Conservation (phyloP, 2,329 filamentous ascomycete genomes). For the Curvularia eragrostidis region DNA sequence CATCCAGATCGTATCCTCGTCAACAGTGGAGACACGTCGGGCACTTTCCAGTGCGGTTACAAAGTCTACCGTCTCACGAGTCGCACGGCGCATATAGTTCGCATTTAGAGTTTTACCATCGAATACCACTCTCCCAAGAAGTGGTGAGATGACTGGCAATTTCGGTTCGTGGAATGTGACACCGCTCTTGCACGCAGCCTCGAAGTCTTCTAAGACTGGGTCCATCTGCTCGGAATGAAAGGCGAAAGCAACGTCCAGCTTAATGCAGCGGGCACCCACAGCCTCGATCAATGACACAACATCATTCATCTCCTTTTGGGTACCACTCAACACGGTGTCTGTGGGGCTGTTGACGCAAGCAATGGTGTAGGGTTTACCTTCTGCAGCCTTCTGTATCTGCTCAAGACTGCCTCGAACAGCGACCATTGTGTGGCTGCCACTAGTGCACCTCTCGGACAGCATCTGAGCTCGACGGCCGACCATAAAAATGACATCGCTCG, state of each 20-base stretch:
- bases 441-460: slow-evolving; percentile 26
- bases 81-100: background rate
- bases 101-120: background rate
- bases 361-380: slow-evolving; percentile 13
- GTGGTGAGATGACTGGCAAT: background rate
- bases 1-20: background rate
- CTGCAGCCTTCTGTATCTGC: too few relatives aligned
- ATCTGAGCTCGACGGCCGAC: slow-evolving; percentile 46
- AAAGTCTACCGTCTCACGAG: background rate
- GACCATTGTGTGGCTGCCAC: slow-evolving; percentile 44
- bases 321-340: slow-evolving; percentile 40
- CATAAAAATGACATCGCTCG: slow-evolving; percentile 43
- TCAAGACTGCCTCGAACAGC: slow-evolving; percentile 19
- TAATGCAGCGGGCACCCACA: background rate
- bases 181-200: slow-evolving; percentile 33
- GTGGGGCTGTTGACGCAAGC: slow-evolving; percentile 40
- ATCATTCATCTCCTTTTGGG: background rate
- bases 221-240: slow-evolving; percentile 45
- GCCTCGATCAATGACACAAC: background rate
- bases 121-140: background rate
- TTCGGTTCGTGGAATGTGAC: slow-evolving; percentile 1
- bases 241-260: slow-evolving; percentile 23
- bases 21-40: background rate
- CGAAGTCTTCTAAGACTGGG: slow-evolving; percentile 53
- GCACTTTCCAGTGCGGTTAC: background rate